Conservation (phyloP, 352 stramenopile species). For the Pythium aristosporum region DNA sequence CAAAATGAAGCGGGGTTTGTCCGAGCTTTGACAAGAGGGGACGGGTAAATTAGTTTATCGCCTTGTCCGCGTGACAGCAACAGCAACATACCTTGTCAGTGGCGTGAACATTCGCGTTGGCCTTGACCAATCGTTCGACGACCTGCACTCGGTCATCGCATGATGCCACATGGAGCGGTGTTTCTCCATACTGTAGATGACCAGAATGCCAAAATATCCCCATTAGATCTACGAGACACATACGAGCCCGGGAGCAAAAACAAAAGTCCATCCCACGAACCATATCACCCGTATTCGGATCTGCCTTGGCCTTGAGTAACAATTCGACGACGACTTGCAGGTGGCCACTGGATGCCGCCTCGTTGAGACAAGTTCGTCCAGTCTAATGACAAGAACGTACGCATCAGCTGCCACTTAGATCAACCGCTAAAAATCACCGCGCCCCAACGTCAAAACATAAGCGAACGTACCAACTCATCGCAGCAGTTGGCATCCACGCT, state of each 20-base stretch:
- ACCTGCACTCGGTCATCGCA: background rate
- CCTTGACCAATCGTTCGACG: background rate
- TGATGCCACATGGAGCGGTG: background rate
- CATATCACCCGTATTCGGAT: background rate
- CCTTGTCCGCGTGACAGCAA: too few relatives aligned
- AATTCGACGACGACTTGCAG: background rate
- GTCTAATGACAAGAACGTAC: background rate
- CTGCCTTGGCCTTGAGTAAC: background rate
- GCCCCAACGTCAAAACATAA: too few relatives aligned
- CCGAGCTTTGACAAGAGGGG: background rate
- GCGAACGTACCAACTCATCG: too few relatives aligned
- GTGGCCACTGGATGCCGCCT: background rate
- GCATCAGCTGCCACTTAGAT: too few relatives aligned
- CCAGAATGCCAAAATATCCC: background rate
- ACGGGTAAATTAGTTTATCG: too few relatives aligned
- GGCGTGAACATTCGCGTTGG: background rate
- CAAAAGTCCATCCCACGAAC: background rate
- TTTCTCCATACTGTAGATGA: background rate
- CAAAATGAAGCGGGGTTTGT: background rate
- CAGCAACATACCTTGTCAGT: background rate
- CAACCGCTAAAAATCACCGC: too few relatives aligned
- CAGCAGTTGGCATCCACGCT: too few relatives aligned
- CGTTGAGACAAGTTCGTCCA: background rate
- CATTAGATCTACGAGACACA: background rate
- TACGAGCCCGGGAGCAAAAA: too few relatives aligned